Evolutionary conservation across 331 rosid genomes (phyloP).

Genomic region (Quercus phellos): DNA sequence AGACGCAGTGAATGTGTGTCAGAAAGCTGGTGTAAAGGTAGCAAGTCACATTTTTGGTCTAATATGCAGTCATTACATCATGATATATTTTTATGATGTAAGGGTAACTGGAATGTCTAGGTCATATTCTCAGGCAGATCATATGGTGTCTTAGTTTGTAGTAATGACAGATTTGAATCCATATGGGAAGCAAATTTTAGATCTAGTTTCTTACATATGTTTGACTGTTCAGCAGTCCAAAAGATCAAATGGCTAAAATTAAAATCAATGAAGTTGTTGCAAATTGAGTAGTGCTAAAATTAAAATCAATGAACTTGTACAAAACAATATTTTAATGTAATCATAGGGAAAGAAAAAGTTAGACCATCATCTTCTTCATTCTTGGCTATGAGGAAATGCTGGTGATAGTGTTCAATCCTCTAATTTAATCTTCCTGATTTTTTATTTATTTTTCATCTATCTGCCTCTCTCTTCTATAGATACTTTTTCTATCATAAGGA

Average conservation of each 20-base stretch:
- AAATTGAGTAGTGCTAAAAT: not conserved
- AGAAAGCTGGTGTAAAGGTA: slow-evolving; percentile 93
- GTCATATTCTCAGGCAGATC: not conserved
- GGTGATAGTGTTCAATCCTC: too few species aligned
- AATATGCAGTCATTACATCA: not conserved
- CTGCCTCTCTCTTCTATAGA: too few species aligned
- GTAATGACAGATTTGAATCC: not conserved
- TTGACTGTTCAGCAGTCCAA: not conserved
- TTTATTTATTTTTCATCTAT: too few species aligned
- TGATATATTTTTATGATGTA: not conserved
- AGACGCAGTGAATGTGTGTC: slow-evolving; percentile 71
- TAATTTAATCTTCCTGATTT: too few species aligned
- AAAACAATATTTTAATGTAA: too few species aligned
- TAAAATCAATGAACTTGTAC: too few species aligned
- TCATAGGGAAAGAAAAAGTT: too few species aligned
- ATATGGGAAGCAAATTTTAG: not conserved
- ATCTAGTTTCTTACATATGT: not conserved
- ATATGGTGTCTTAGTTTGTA: not conserved
- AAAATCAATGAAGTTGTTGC: too few species aligned
- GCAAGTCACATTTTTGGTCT: not conserved
- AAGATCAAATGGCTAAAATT: too few species aligned
- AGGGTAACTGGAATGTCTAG: not conserved
- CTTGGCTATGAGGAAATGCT: too few species aligned
- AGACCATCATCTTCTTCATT: too few species aligned
- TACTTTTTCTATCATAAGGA: too few species aligned